Evolutionary conservation across 306 rosid species (phyloP).

Genomic region (Lablab purpureus): DNA sequence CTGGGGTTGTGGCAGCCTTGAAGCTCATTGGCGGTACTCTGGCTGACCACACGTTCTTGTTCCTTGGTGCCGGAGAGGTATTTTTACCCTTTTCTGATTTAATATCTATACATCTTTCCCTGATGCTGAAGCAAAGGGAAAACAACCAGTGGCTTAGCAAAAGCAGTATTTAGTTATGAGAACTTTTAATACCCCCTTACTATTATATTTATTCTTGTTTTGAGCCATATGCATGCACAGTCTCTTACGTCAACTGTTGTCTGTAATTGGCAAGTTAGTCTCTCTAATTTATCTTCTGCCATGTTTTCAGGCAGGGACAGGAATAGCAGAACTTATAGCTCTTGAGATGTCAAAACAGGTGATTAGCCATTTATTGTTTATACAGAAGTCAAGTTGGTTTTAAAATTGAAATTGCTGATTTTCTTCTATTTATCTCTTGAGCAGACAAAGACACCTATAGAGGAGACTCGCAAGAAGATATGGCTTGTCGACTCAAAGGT

Average conservation of each 20-base stretch:
- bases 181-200: background rate
- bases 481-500: conserved; percentile 26
- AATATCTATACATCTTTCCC: background rate
- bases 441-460: conserved; percentile 27
- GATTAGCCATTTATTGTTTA: background rate
- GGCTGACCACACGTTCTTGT: conserved; percentile 18
- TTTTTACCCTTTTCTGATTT: background rate
- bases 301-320: conserved; percentile 20
- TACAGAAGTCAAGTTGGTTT: background rate
- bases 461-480: conserved; percentile 32
- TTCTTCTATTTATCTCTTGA: background rate
- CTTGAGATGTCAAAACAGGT: conserved; percentile 14
- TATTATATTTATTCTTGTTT: background rate
- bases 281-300: background rate
- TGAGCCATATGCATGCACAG: background rate
- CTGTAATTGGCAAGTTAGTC: background rate
- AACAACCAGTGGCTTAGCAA: background rate
- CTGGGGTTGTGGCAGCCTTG: conserved; percentile 34
- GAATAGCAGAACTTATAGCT: conserved; percentile 21
- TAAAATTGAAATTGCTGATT: background rate
- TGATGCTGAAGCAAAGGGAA: background rate
- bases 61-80: conserved; percentile 35
- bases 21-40: conserved; percentile 16
- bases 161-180: background rate
- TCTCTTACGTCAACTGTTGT: background rate